phyloP scores from a whole-genome alignment of 2,329 filamentous ascomycete genomes.

The Ascochyta fabae region DNA sequence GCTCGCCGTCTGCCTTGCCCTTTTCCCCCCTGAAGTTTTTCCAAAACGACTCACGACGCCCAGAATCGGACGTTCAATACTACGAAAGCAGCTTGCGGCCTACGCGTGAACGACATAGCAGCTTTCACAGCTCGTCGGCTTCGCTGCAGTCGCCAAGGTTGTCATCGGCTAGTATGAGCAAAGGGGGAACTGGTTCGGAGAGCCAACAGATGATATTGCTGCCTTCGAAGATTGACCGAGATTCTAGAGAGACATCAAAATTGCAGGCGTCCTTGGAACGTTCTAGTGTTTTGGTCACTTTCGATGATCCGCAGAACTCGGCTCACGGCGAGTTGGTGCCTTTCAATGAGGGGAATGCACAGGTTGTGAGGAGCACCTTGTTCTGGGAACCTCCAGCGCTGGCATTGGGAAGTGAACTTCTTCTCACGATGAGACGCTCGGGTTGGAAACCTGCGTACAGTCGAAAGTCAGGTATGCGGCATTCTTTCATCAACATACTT shows the following conservation, averaged over 20 bases:
- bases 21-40: background rate
- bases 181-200: background rate
- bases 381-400: slow-evolving; percentile 29
- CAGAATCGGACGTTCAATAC: background rate
- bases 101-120: background rate
- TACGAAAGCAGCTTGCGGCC: background rate
- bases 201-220: background rate
- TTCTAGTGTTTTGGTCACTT: background rate
- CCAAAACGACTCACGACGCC: background rate
- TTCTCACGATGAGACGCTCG: slow-evolving; percentile 18
- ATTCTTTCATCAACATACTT: no score
- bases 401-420: slow-evolving; percentile 27
- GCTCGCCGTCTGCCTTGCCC: background rate
- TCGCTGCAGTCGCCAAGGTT: background rate
- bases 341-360: background rate
- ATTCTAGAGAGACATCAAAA: background rate
- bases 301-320: background rate
- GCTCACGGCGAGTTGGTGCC: background rate
- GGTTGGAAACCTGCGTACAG: slow-evolving; percentile 31
- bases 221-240: background rate
- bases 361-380: slow-evolving; percentile 15
- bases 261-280: background rate
- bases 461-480: slow-evolving; percentile 23
- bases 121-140: background rate
- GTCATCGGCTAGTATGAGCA: no score